phyloP scores from a whole-genome alignment of 139 green algal species.

The Asterochloris sp. region DNA sequence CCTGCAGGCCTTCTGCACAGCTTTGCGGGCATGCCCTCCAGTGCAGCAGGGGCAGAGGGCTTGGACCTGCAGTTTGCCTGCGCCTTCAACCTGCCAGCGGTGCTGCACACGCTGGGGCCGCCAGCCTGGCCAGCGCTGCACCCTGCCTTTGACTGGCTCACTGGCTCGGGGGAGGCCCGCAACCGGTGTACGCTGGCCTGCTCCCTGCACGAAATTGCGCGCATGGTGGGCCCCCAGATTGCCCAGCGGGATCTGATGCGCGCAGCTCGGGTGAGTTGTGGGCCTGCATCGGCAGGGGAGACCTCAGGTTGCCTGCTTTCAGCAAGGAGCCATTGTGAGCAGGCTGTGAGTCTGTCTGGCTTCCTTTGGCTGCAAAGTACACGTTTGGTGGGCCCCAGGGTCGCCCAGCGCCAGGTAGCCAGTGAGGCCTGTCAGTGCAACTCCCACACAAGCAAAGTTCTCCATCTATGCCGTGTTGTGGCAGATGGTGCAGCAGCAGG shows the following conservation, averaged over 20 bases:
- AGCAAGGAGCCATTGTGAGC: too few relatives aligned
- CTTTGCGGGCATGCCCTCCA: constrained; percentile 22
- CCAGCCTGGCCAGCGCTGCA: constrained; percentile 29
- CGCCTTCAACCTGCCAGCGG: constrained; percentile 35
- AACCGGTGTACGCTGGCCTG: constrained; percentile 23
- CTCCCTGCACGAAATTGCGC: constrained; percentile 28
- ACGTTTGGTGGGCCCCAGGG: too few relatives aligned
- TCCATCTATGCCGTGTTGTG: too few relatives aligned
- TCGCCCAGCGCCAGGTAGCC: too few relatives aligned
- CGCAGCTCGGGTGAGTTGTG: constrained; percentile 7
- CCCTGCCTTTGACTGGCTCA: constrained; percentile 1
- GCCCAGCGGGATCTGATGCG: constrained; percentile 26
- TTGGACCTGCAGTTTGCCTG: constrained; percentile 28
- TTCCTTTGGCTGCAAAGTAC: too few relatives aligned
- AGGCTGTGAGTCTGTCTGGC: too few relatives aligned
- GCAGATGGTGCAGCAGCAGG: too few relatives aligned
- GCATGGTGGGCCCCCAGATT: constrained; percentile 7
- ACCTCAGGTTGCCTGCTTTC: too few relatives aligned
- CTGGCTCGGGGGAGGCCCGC: neutral
- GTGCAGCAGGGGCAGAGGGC: constrained; percentile 18
- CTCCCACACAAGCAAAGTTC: too few relatives aligned
- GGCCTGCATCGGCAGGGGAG: neutral
- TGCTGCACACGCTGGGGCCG: constrained; percentile 29
- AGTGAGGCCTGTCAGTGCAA: too few relatives aligned
- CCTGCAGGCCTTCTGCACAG: constrained; percentile 31